Base-by-base conservation (phyloP, 495 filamentous ascomycete species). In the Aspergillus carlsbadensis region DNA sequence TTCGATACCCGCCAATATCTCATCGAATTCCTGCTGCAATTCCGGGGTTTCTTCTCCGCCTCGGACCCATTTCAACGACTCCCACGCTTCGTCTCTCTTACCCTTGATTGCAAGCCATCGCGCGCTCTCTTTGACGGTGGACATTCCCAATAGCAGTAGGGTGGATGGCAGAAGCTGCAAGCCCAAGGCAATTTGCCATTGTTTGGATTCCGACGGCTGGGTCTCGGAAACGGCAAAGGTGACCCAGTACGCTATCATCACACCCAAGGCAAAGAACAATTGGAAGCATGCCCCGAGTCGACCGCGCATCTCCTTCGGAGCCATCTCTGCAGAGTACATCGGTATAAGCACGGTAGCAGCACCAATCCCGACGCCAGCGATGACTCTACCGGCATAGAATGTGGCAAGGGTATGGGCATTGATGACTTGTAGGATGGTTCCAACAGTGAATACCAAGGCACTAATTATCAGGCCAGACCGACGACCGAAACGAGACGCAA, bases 341-440 rank as follows among this genome's bases (percentile, higher is more conserved):
- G 83, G 81, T 1, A 83, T 77, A 21, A 81, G 64, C 6, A 78
- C 77, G 0, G 79, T 81, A 2, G 79, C 76, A 7, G 72, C 73
- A 1, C 81, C 82, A 47, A 84, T 76, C 0, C 81, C 83, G n/a
- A 86, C 31, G 2, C 81, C 81, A 0, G 78, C 73, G 34, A 84
- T 65, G 1, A 82, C 73, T 45, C 80, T 65, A n/a, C 69, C 73
- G 7, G 69, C 69, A 50, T 80, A 78, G 53, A 76, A 80, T 10
- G 72, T 70, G 0, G 62, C 74, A 10, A 79, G 59, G 3, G 70
- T 70, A 34, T 73, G 70, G 0, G 69, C 65, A 44, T 77, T 75
- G 48, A 77, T 65, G 14, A 74, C 57, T 57, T 78, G 76, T 18
- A 80, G 51, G 40, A 79, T 73, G 15, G 70, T 73, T 10, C 78